phyloP scores from a whole-genome alignment of 2,329 filamentous ascomycete genomes.

The Calycina herbarum region DNA sequence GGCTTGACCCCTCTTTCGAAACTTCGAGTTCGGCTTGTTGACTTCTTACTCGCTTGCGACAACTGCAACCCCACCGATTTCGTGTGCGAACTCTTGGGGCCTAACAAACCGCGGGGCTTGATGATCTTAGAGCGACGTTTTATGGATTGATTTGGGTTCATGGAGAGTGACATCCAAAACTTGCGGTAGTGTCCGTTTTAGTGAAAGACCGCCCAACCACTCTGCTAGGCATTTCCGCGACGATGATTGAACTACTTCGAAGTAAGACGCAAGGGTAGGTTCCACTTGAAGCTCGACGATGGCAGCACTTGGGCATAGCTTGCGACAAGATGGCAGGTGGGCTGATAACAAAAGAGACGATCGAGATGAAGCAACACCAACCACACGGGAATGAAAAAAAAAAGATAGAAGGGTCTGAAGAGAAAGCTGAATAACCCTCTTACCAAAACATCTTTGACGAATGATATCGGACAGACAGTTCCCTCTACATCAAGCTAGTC shows the following conservation, averaged over 20 bases:
- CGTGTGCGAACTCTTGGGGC: background rate
- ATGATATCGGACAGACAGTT: conserved; percentile 79
- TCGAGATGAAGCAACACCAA: background rate
- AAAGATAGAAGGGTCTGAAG: background rate
- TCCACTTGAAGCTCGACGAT: conserved; percentile 3
- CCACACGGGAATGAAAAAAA: background rate
- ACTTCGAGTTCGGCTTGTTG: conserved; percentile 8
- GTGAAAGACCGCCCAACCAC: background rate
- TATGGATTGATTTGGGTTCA: background rate
- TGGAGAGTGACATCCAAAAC: background rate
- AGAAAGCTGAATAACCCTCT: conserved; percentile 41
- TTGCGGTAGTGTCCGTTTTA: background rate
- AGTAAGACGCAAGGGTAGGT: background rate
- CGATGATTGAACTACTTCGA: background rate
- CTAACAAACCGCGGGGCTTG: background rate
- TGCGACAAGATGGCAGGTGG: background rate
- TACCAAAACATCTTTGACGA: conserved; percentile 82
- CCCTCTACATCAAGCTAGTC: conserved; percentile 58
- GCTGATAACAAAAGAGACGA: background rate
- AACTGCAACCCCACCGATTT: background rate
- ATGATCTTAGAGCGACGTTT: background rate
- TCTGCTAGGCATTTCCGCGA: conserved; percentile 2
- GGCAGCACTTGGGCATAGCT: background rate
- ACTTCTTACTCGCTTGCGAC: conserved; percentile 9
- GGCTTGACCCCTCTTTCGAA: conserved; percentile 7